Conservation (phyloP, 257 asterid genomes). For the Solanum piurae region DNA sequence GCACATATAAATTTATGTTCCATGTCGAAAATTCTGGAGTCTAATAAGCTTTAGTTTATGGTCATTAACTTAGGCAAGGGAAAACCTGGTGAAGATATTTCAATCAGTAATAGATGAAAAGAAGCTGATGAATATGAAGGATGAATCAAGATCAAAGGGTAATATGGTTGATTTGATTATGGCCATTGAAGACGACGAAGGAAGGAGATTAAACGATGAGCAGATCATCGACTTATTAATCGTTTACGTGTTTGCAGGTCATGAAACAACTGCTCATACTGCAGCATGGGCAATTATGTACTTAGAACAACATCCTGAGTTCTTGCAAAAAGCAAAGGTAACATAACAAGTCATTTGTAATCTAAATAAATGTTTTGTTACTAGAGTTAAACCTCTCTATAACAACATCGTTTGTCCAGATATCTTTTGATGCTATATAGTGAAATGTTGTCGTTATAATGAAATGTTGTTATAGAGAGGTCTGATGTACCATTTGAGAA, state of each 20-base stretch:
- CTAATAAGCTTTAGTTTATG: background rate
- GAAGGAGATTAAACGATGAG: background rate
- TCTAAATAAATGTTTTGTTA: background rate
- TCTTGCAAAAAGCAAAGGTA: conserved; percentile 2
- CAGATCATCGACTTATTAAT: conserved; percentile 1
- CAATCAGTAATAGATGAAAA: background rate
- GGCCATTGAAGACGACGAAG: background rate
- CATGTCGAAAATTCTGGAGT: background rate
- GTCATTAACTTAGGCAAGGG: background rate
- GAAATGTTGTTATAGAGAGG: background rate
- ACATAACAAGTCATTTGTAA: background rate
- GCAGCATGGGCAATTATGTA: background rate
- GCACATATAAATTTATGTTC: background rate
- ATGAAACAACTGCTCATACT: background rate
- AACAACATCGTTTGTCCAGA: background rate
- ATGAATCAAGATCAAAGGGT: background rate
- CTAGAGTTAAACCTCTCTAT: background rate
- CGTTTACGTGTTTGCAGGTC: background rate
- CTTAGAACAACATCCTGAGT: conserved; percentile 1
- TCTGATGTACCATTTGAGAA: background rate
- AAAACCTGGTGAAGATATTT: background rate
- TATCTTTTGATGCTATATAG: background rate
- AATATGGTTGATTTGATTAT: background rate
- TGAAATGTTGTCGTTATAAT: background rate
- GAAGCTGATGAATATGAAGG: background rate